Evolutionary conservation across 495 filamentous ascomycete genomes (phyloP), one percentile per base, ranked within the genome.

Genomic region (Trichoderma erinaceum): DNA sequence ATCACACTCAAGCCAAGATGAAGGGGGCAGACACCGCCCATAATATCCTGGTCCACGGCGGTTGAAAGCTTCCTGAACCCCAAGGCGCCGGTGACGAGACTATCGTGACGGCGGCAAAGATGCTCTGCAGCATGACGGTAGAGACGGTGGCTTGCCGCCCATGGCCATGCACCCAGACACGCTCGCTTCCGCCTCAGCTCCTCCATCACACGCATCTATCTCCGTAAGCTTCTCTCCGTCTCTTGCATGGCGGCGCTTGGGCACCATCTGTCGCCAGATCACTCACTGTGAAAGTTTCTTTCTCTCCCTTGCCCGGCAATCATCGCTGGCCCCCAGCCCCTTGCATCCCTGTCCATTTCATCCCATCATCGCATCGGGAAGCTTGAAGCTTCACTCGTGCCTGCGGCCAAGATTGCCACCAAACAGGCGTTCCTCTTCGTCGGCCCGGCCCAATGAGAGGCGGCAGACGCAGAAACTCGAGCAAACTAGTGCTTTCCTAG

Each of bases 1-100:
- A 23, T n/a, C 48, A 52, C 18, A 48, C 18, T 6, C 48, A 21
- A 10, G 16, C 21, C 56, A 21, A 61, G 25, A 21, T 25, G 50
- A 56, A 38, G 35, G 50, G 50, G 25, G 48, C 48, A 52, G 48
- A 29, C 12, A 32, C 27, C 10, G 56, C 56, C 6, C 56, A 27
- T 61, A 32, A 61, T 61, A 61, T 61, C 56, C 23, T 61, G 56
- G 15, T 29, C 12, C 56, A 61, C 12, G 56, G 27, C 56, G 13
- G 11, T 18, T 29, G 29, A 61, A 61, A 61, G 56, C 56, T 27
- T 29, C 15, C 15, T 32, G 23, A 27, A 12, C 23, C 56, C 56
- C 44, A 61, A 61, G 27, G 56, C 56, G 56, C 56, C 56, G 56
- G 56, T 61, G 56, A 61, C 56, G 16, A 61, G 48, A 61, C 56